These are phyloP conservation scores for Phytopythium aichiense DNA, from an alignment of 352 stramenopile species.

Conservation along the genomic window DNA sequence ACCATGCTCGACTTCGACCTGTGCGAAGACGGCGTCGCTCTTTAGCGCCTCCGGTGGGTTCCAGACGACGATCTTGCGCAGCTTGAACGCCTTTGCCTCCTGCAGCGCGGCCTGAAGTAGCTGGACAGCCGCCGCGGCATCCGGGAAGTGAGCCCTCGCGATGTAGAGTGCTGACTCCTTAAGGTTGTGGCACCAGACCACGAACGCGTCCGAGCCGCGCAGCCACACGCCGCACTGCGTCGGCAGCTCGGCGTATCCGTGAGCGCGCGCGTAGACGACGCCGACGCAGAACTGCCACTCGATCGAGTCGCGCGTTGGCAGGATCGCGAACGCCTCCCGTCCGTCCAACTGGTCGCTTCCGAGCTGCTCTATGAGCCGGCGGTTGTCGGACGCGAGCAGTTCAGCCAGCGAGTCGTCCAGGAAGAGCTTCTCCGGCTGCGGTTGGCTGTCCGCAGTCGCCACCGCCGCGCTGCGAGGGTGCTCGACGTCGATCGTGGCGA, in stretches of 20 bases:
- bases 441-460: background rate
- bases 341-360: slow-evolving; percentile 17
- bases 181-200: slow-evolving; percentile 65
- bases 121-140: slow-evolving; percentile 9
- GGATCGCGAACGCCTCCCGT: slow-evolving; percentile 32
- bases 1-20: slow-evolving; percentile 27
- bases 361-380: slow-evolving; percentile 27
- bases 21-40: slow-evolving; percentile 11
- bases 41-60: slow-evolving; percentile 23
- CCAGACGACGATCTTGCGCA: slow-evolving; percentile 45
- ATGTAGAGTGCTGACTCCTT: slow-evolving; percentile 57
- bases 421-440: slow-evolving; percentile 11
- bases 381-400: slow-evolving; percentile 40
- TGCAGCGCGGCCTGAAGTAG: slow-evolving; percentile 30
- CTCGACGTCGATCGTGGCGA: slow-evolving; percentile 27
- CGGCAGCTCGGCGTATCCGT: slow-evolving; percentile 27
- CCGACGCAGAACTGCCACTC: slow-evolving; percentile 70
- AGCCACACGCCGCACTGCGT: slow-evolving; percentile 34
- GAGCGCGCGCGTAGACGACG: slow-evolving; percentile 36
- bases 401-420: slow-evolving; percentile 34
- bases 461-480: slow-evolving; percentile 7
- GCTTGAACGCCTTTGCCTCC: slow-evolving; percentile 36
- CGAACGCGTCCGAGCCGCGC: slow-evolving; percentile 31
- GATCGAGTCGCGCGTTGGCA: slow-evolving; percentile 50
- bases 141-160: slow-evolving; percentile 33